A percentile compares a stretch with the other conserved stretches of the same genome.
phyloP scores from a whole-genome alignment of 2,329 filamentous ascomycete genomes.

The Cladosporium sp. region DNA sequence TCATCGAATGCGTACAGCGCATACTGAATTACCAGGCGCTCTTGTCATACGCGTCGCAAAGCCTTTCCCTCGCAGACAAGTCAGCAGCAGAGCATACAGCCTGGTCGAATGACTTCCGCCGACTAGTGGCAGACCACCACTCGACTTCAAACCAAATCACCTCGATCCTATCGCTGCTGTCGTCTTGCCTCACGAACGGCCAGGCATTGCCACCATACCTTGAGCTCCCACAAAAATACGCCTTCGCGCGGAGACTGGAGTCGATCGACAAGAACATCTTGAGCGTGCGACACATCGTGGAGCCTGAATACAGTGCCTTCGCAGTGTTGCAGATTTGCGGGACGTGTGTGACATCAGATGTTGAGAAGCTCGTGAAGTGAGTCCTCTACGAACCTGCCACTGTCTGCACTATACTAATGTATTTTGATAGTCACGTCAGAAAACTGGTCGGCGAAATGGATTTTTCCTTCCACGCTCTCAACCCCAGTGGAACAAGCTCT shows the following conservation, averaged over 20 bases:
- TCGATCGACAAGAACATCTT: slow-evolving; percentile 55
- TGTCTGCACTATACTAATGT: slow-evolving; percentile 46
- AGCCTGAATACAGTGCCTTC: slow-evolving; percentile 68
- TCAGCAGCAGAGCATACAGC: slow-evolving; percentile 37
- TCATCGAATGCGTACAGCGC: slow-evolving; percentile 54
- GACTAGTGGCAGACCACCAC: slow-evolving; percentile 50
- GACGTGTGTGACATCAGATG: slow-evolving; percentile 60
- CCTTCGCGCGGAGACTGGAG: slow-evolving; percentile 53
- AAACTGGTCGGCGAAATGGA: slow-evolving; percentile 65
- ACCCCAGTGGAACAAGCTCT: slow-evolving; percentile 24
- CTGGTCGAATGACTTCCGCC: slow-evolving; percentile 58
- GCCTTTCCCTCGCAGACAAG: slow-evolving; percentile 35
- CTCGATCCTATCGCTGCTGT: slow-evolving; percentile 61
- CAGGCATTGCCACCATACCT: slow-evolving; percentile 66
- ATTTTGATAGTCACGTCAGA: slow-evolving; percentile 42
- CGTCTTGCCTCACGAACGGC: slow-evolving; percentile 58
- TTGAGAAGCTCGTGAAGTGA: slow-evolving; percentile 51
- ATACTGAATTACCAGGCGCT: slow-evolving; percentile 63
- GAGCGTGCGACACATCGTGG: slow-evolving; percentile 49
- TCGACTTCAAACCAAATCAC: slow-evolving; percentile 62
- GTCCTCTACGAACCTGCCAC: slow-evolving; percentile 45
- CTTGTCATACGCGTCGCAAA: slow-evolving; percentile 56
- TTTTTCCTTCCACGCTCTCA: slow-evolving; percentile 57
- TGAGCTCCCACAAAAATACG: slow-evolving; percentile 54
- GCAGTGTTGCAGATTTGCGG: slow-evolving; percentile 67